phyloP scores from a whole-genome alignment of 805 yeast species.

The Candida sphagnicola region DNA sequence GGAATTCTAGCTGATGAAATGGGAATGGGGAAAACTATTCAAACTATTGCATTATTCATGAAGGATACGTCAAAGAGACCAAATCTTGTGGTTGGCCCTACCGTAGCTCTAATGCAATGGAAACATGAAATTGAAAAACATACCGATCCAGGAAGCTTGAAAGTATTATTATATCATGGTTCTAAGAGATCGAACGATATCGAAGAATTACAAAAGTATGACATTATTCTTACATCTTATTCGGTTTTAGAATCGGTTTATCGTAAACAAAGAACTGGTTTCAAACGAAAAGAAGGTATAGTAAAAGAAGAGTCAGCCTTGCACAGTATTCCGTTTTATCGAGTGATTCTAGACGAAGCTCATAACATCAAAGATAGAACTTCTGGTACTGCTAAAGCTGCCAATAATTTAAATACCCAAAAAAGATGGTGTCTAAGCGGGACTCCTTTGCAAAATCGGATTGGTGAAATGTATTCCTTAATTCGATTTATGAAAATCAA shows the following conservation, averaged over 20 bases:
- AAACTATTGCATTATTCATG: conserved; percentile 86
- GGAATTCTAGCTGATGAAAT: conserved; percentile 97
- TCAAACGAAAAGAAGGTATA: conserved; percentile 63
- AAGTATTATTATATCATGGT: conserved; percentile 79
- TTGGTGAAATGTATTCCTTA: conserved; percentile 93
- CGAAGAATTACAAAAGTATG: conserved; percentile 57
- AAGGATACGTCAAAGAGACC: conserved; percentile 64
- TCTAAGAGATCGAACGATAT: conserved; percentile 62
- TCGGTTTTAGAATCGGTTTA: conserved; percentile 86
- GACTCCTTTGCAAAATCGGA: conserved; percentile 93
- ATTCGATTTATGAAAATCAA: conserved; percentile 77
- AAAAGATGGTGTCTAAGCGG: conserved; percentile 93
- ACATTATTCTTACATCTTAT: conserved; percentile 88
- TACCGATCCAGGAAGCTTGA: conserved; percentile 60
- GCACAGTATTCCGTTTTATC: conserved; percentile 70
- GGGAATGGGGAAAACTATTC: conserved; percentile 99
- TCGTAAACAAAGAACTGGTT: conserved; percentile 81
- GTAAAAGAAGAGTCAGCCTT: conserved; percentile 73
- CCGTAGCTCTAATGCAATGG: conserved; percentile 99
- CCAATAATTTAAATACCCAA: conserved; percentile 63
- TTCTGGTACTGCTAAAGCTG: conserved; percentile 90
- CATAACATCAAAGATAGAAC: conserved; percentile 96
- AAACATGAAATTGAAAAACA: conserved; percentile 85
- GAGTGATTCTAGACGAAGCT: conserved; percentile 94
- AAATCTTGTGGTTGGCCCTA: conserved; percentile 90